Conservation (phyloP, 1,284 basidiomycete genomes). For the Trichosporon asahii region DNA sequence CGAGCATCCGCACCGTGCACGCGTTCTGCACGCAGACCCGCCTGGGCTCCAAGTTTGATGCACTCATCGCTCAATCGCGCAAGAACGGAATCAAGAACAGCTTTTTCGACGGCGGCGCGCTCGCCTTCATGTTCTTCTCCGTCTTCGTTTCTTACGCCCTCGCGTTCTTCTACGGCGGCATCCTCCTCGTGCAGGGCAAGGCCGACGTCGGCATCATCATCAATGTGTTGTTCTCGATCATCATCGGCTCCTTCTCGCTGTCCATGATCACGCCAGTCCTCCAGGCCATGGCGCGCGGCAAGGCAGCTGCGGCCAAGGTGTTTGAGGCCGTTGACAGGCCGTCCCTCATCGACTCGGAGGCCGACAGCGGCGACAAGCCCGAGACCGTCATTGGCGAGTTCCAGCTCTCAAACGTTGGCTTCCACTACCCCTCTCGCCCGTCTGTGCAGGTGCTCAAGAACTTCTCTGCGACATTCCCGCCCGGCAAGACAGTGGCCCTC, state of each 20-base stretch:
- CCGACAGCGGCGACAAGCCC: slow-evolving; percentile 67
- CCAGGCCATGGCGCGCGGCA: slow-evolving; percentile 77
- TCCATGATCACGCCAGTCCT: slow-evolving; percentile 65
- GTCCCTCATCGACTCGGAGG: slow-evolving; percentile 76
- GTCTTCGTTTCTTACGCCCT: slow-evolving; percentile 60
- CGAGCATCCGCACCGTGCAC: slow-evolving; percentile 60
- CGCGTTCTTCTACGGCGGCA: slow-evolving; percentile 52
- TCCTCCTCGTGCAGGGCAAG: slow-evolving; percentile 45
- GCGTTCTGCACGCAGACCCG: slow-evolving; percentile 81
- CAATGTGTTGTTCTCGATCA: slow-evolving; percentile 72
- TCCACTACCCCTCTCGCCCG: slow-evolving; percentile 87
- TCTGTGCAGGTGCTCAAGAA: slow-evolving; percentile 79
- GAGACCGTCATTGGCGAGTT: slow-evolving; percentile 67
- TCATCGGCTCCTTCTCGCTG: slow-evolving; percentile 85
- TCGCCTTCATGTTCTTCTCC: slow-evolving; percentile 69
- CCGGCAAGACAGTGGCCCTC: slow-evolving; percentile 70
- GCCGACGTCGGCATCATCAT: slow-evolving; percentile 68
- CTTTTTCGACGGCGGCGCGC: slow-evolving; percentile 62
- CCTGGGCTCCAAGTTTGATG: slow-evolving; percentile 68
- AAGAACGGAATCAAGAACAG: slow-evolving; percentile 66
- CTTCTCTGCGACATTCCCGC: slow-evolving; percentile 50
- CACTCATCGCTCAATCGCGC: slow-evolving; percentile 60
- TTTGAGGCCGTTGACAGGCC: slow-evolving; percentile 82
- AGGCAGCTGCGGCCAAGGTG: slow-evolving; percentile 88
- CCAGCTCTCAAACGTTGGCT: slow-evolving; percentile 63